These are phyloP conservation scores for Plasmodium vivax DNA, from an alignment of 169 alveolate genomes.

Conservation along the genomic window DNA sequence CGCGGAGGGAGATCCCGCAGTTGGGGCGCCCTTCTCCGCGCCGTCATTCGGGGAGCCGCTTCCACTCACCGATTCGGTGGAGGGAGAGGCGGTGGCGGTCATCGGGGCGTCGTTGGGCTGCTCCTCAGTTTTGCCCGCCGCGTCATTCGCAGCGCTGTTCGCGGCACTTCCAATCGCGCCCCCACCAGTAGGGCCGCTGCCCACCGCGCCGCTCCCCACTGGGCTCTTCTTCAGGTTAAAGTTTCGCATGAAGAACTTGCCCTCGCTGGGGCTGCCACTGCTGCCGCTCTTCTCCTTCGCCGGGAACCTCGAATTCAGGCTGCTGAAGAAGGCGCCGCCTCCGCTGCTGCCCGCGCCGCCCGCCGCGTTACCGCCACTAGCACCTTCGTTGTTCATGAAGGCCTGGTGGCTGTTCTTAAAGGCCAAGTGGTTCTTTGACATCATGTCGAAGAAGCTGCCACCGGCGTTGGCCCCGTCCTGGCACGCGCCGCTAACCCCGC, in stretches of 20 bases:
- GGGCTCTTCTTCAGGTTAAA: conserved; percentile 6
- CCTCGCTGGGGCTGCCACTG: conserved; percentile 2
- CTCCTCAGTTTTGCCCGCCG: not conserved
- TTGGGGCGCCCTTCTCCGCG: not conserved
- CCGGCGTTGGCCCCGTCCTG: not conserved
- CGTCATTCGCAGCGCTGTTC: not conserved
- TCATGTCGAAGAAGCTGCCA: conserved; percentile 31
- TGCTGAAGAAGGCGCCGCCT: conserved; percentile 18
- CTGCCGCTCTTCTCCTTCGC: not conserved
- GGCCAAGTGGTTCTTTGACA: conserved; percentile 23
- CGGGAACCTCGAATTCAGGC: conserved; percentile 4
- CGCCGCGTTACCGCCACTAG: not conserved
- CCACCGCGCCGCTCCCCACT: not conserved
- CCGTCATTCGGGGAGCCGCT: not conserved
- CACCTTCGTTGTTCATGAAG: conserved; percentile 8
- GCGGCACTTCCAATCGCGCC: not conserved
- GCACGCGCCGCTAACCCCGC: not conserved
- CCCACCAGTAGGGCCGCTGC: not conserved
- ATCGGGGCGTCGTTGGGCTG: not conserved
- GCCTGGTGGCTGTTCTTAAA: conserved; percentile 2
- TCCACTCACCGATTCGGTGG: not conserved
- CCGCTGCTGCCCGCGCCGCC: not conserved
- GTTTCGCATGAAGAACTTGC: conserved; percentile 16
- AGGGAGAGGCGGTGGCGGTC: not conserved
- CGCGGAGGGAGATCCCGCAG: not conserved